Conservation (phyloP, 306 rosid species). For the Nissolia schottii region DNA sequence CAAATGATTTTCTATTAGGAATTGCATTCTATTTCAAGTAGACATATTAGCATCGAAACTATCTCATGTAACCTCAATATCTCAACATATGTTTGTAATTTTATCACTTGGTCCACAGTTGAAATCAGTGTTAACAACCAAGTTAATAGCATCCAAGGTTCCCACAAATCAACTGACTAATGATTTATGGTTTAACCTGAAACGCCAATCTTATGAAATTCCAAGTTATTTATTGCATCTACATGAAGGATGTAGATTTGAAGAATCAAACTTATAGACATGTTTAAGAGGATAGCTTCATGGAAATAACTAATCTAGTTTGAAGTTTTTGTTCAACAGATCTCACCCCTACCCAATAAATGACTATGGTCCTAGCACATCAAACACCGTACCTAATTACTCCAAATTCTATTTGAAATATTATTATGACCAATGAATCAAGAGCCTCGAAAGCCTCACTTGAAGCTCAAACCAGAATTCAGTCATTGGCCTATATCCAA, state of each 20-base stretch:
- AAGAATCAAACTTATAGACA: background rate
- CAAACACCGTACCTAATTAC: background rate
- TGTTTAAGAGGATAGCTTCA: background rate
- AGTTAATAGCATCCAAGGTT: background rate
- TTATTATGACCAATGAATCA: background rate
- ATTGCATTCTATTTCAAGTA: background rate
- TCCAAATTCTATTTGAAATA: conserved; percentile 12
- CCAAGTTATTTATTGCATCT: background rate
- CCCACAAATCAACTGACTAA: background rate
- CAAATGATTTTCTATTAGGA: background rate
- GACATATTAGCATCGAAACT: background rate
- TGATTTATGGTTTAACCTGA: background rate
- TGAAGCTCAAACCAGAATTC: background rate
- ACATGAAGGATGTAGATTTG: background rate
- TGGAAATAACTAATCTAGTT: background rate
- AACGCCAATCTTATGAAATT: background rate
- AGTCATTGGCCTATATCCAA: background rate
- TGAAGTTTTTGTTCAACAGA: background rate
- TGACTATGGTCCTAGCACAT: background rate
- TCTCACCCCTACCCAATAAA: background rate
- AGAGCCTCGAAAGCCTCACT: conserved; percentile 4
- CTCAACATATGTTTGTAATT: background rate
- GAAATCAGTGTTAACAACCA: background rate
- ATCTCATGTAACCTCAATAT: background rate
- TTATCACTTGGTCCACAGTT: background rate